These are phyloP conservation scores for Polygonum aviculare DNA, from an alignment of 148 eudicot species.

Conservation along the genomic window DNA sequence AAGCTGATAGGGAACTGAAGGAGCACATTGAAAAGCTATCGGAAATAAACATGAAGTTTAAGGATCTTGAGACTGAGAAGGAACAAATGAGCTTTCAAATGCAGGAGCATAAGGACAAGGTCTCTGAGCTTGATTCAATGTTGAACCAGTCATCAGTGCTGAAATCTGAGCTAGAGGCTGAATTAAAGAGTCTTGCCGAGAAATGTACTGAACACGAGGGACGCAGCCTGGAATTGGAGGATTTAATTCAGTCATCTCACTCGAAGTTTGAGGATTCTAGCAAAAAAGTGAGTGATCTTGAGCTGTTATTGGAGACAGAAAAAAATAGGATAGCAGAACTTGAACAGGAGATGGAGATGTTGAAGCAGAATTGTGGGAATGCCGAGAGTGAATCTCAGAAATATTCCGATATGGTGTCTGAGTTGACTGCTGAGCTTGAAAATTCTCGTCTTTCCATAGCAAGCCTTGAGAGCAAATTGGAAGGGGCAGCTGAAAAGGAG, in stretches of 20 bases:
- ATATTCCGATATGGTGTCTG: slow-evolving; percentile 24
- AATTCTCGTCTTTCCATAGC: slow-evolving; percentile 32
- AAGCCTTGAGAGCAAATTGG: slow-evolving; percentile 30
- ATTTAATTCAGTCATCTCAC: background rate
- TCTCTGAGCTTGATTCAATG: slow-evolving; percentile 33
- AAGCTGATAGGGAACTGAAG: slow-evolving; percentile 31
- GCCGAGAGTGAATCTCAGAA: slow-evolving; percentile 34
- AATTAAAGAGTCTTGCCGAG: slow-evolving; percentile 32
- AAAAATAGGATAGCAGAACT: slow-evolving; percentile 38
- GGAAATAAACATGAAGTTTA: slow-evolving; percentile 19
- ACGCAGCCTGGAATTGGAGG: slow-evolving; percentile 25
- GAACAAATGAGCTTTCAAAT: slow-evolving; percentile 18
- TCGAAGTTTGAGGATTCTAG: background rate
- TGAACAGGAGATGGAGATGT: slow-evolving; percentile 30
- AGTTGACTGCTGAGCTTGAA: slow-evolving; percentile 19
- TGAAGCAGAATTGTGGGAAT: slow-evolving; percentile 23
- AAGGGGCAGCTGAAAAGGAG: slow-evolving; percentile 36
- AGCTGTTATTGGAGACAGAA: slow-evolving; percentile 23
- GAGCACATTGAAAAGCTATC: slow-evolving; percentile 27
- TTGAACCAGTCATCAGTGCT: slow-evolving; percentile 24
- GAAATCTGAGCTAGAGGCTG: slow-evolving; percentile 36
- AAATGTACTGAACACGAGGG: slow-evolving; percentile 46
- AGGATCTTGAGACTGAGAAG: slow-evolving; percentile 35
- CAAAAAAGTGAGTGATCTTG: slow-evolving; percentile 24
- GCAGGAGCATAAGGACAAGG: slow-evolving; percentile 27